Evolutionary conservation across 441 rosid species (phyloP), one percentile per base, ranked within the genome.

Genomic region (Breynia disticha): DNA sequence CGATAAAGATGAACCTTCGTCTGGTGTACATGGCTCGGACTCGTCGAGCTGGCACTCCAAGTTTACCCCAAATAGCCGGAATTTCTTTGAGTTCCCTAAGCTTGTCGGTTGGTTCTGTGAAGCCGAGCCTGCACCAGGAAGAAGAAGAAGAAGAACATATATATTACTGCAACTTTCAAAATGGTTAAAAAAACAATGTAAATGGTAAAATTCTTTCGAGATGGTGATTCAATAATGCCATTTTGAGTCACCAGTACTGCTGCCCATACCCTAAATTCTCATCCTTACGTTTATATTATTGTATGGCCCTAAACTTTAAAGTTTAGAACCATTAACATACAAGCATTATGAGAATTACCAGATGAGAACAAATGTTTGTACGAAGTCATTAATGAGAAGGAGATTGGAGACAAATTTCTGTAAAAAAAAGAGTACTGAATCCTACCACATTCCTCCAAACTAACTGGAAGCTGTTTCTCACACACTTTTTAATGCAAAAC

Each of bases 51-150:
- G 89, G 65, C 86, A 91, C 71, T 91, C 94, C 75, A 91, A 50
- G 61, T 91, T 83, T 50, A 88, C 98, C 46, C 98, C 98, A 48
- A 91, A 91, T 39, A 91, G 72, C 77, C 98, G 79, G 46, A 87
- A 60, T 65, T 76, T 78, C 78, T 64, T 90, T 1, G 90, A 79
- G 62, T 75, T 87, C 63, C 83, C 83, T 16, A 61, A 41, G n/a
- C n/a, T n/a, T 3, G 32, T 24, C 9, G 69, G 59, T 44, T 67
- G 81, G 62, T 41, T 67, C 73, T 76, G 66, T 39, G 16, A 48
- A 8, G 5, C 46, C 0, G 66, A 38, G 20, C 64, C 77, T 72
- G 73, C 46, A 48, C 14, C 43, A 39, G 2, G 14, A 2, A 39
- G 2, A 39, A 39, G 11, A 2, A n/a, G n/a, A n/a, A n/a, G n/a